Evolutionary conservation across 1,139 yeast genomes (phyloP).

Genomic region (Candida glucosophila): DNA sequence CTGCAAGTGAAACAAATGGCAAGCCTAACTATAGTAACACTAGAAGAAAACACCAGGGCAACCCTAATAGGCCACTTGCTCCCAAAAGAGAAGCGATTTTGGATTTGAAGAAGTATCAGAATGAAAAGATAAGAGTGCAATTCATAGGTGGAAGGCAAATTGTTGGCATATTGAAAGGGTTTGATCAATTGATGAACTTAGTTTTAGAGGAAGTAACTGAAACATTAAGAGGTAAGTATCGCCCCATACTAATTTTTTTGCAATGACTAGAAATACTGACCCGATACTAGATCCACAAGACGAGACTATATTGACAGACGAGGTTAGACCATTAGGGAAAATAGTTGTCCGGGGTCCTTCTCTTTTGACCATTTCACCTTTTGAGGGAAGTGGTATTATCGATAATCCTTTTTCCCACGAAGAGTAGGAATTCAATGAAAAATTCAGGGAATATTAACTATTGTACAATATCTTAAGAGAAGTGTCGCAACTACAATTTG

Average conservation of each 20-base stretch:
- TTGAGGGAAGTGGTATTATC: slow-evolving; percentile 73
- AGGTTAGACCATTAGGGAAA: slow-evolving; percentile 59
- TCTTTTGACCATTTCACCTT: slow-evolving; percentile 73
- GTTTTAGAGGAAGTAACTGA: slow-evolving; percentile 83
- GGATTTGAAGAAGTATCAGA: slow-evolving; percentile 72
- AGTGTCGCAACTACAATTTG: no score
- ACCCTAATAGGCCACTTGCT: slow-evolving; percentile 46
- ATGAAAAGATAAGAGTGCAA: slow-evolving; percentile 65
- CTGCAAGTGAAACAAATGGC: not conserved
- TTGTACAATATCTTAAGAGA: no score
- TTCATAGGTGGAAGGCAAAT: slow-evolving; percentile 84
- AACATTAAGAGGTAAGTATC: slow-evolving; percentile 42
- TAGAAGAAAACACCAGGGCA: slow-evolving; percentile 21
- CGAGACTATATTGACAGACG: slow-evolving; percentile 34
- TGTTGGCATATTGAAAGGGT: slow-evolving; percentile 75
- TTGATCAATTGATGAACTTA: slow-evolving; percentile 86
- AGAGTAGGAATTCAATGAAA: not conserved
- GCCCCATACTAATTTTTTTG: not conserved
- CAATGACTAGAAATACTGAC: slow-evolving; percentile 13
- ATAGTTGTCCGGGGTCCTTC: slow-evolving; percentile 87
- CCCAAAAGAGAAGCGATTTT: slow-evolving; percentile 88
- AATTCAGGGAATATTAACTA: no score
- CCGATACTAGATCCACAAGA: slow-evolving; percentile 49
- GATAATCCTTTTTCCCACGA: slow-evolving; percentile 52
- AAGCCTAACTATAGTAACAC: slow-evolving; percentile 7